phyloP scores from a whole-genome alignment of 129 eudicot species.

The Lactuca saligna region DNA sequence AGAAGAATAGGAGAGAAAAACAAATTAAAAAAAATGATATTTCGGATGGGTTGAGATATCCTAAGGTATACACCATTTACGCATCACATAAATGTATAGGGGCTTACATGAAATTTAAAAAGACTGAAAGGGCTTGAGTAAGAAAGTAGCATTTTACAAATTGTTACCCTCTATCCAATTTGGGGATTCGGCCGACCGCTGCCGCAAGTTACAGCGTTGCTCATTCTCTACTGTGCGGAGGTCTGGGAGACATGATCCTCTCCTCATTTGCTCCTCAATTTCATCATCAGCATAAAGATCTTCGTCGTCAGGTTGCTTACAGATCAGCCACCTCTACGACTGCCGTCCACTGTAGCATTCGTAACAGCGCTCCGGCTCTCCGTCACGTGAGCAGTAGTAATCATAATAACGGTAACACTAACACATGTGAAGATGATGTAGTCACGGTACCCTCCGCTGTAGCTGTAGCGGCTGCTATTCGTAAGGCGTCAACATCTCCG shows the following conservation, averaged over 20 bases:
- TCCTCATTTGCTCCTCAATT: conserved; percentile 20
- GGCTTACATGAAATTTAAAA: background rate
- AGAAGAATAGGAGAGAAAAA: no score
- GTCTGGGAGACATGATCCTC: conserved; percentile 23
- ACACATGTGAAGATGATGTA: conserved; percentile 24
- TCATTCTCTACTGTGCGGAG: conserved; percentile 3
- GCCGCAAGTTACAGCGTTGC: background rate
- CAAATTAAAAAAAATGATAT: no score
- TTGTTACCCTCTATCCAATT: conserved; percentile 21
- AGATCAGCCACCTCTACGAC: conserved; percentile 12
- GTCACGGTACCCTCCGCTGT: conserved; percentile 63
- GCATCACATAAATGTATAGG: background rate
- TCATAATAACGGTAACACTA: conserved; percentile 8
- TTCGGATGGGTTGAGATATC: no score
- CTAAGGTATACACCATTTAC: no score
- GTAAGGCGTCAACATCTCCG: conserved; percentile 80
- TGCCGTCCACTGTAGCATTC: conserved; percentile 44
- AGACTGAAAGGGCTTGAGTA: background rate
- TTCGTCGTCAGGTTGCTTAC: conserved; percentile 12
- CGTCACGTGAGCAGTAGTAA: conserved; percentile 37
- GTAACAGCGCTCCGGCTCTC: conserved; percentile 38
- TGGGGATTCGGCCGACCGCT: conserved; percentile 22
- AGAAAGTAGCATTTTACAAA: background rate
- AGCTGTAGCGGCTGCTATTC: conserved; percentile 70
- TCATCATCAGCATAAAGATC: conserved; percentile 11